Evolutionary conservation across 2,329 filamentous ascomycete species (phyloP).

Genomic region (Phaeosphaeriaceae sp.): DNA sequence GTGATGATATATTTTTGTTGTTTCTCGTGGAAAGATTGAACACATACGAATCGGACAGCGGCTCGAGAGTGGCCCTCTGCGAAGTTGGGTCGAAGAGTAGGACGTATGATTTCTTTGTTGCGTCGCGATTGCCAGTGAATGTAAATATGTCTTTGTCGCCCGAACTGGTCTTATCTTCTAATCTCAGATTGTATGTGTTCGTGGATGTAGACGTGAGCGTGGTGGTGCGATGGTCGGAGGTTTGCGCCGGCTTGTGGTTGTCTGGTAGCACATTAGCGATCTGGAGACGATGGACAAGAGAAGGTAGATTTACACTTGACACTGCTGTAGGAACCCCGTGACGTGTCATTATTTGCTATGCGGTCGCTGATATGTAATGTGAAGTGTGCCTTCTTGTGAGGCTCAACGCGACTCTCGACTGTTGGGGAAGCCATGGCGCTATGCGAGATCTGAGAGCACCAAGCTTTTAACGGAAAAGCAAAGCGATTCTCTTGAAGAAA

Average conservation of each 20-base stretch:
- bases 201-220: constrained; percentile 32
- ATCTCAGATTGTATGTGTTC: constrained; percentile 35
- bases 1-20: constrained; percentile 66
- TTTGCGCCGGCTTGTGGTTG: constrained; percentile 54
- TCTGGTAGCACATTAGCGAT: constrained; percentile 34
- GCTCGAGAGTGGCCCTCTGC: constrained; percentile 82
- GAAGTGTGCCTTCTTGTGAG: constrained; percentile 48
- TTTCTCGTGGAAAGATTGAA: constrained; percentile 83
- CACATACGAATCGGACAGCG: constrained; percentile 79
- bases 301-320: constrained; percentile 40
- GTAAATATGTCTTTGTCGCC: constrained; percentile 44
- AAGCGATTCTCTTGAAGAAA: neutral
- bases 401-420: constrained; percentile 45
- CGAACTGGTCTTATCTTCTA: constrained; percentile 34
- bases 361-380: constrained; percentile 45
- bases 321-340: constrained; percentile 31
- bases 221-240: constrained; percentile 35
- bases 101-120: constrained; percentile 48
- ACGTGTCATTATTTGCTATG: constrained; percentile 31
- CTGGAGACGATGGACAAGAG: constrained; percentile 6
- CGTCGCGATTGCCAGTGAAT: constrained; percentile 49
- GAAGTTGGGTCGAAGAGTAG: constrained; percentile 78
- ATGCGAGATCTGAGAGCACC: neutral
- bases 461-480: too few relatives aligned
- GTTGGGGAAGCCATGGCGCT: constrained; percentile 47